These are phyloP conservation scores for Akanthomyces lecanii DNA, from an alignment of 2,329 filamentous ascomycete species.

Conservation along the genomic window DNA sequence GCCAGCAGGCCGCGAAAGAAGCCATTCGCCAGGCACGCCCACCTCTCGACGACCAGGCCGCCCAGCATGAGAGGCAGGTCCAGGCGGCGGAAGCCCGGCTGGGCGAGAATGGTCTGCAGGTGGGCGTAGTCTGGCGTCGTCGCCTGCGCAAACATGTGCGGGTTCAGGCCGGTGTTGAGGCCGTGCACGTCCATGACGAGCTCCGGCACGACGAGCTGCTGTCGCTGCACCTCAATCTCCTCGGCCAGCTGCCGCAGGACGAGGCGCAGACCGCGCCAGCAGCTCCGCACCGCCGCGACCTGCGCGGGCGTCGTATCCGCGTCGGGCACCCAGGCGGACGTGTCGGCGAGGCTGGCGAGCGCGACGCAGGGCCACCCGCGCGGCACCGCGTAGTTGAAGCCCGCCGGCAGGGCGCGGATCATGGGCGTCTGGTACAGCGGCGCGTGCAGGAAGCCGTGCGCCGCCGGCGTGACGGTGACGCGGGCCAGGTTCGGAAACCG, in stretches of 20 bases:
- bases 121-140: conserved; percentile 24
- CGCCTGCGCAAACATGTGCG: conserved; percentile 26
- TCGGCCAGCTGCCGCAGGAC: conserved; percentile 26
- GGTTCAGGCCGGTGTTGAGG: conserved; percentile 29
- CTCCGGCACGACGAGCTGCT: conserved; percentile 26
- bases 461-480: conserved; percentile 36
- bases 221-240: conserved; percentile 15
- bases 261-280: conserved; percentile 31
- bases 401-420: background rate
- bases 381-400: conserved; percentile 5
- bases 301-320: background rate
- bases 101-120: conserved; percentile 18
- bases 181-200: conserved; percentile 31
- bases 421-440: conserved; percentile 30
- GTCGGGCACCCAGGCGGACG: background rate
- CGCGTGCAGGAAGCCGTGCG: conserved; percentile 32
- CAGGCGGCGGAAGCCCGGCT: conserved; percentile 1
- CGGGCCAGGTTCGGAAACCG: conserved; percentile 33
- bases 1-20: conserved; percentile 21
- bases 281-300: background rate
- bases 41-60: background rate
- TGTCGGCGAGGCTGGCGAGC: conserved; percentile 19
- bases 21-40: background rate
- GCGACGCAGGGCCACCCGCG: background rate
- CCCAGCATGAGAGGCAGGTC: conserved; percentile 1